Evolutionary conservation across 2,329 filamentous ascomycete species (phyloP).

Genomic region (Berkeleyomyces rouxiae): DNA sequence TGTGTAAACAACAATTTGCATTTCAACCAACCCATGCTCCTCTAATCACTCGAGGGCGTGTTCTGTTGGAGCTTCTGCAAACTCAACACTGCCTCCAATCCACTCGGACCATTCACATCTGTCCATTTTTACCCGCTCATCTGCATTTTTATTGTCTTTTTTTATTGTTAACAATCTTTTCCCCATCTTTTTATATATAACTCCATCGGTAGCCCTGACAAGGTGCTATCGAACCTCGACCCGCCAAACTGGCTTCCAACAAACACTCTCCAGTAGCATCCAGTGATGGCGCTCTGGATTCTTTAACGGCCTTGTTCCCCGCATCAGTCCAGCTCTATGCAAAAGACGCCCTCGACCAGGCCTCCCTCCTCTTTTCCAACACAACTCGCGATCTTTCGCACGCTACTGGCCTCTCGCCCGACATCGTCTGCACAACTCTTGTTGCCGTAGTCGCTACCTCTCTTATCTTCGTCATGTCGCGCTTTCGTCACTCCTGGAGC

Average conservation of each 20-base stretch:
- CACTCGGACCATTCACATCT: conserved; percentile 2
- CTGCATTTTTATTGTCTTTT: neutral
- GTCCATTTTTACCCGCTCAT: neutral
- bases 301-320: conserved; percentile 34
- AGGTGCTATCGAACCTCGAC: conserved; percentile 8
- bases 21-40: neutral
- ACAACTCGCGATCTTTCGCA: conserved; percentile 35
- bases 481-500: conserved; percentile 33
- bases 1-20: neutral
- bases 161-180: neutral
- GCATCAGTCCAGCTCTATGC: conserved; percentile 35
- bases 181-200: conserved; percentile 1
- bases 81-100: neutral
- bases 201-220: conserved; percentile 3
- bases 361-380: conserved; percentile 27
- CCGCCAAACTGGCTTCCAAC: conserved; percentile 40
- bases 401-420: conserved; percentile 32
- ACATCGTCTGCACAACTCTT: conserved; percentile 29
- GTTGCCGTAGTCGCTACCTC: conserved; percentile 31
- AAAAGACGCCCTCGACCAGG: conserved; percentile 20
- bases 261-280: conserved; percentile 24
- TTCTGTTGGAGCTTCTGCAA: neutral
- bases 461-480: conserved; percentile 27
- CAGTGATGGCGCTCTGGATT: conserved; percentile 32
- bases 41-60: neutral